Base-by-base conservation (phyloP, 805 yeast genomes). In the Kodamaea hsintzibuensis region DNA sequence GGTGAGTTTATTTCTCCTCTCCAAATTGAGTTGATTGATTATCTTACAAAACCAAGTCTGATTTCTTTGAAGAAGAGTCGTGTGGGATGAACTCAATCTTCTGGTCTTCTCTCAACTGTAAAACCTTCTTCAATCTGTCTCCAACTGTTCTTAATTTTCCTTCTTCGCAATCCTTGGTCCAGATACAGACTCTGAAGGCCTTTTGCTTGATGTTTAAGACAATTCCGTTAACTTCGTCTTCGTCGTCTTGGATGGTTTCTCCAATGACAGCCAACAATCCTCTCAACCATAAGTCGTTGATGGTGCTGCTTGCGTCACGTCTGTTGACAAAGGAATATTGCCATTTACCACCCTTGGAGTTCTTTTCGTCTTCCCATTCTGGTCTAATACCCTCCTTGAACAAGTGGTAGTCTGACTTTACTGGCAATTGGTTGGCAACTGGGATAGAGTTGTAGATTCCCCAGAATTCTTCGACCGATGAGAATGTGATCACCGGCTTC, bases 381-480 rank as follows among this genome's bases (percentile, higher is more conserved):
- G 99, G 99, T 73, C 90, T 88, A 66, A 95, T 85, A 55, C 91
- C 96, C 69, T 88, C 89, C 77, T 93, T 88, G 81, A 95, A 95
- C 67, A 93, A 83, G 71, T 95, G 96, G 77, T 93, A 93, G 75
- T 95, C 98, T 10, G 97, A 89, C 73, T 86, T 89, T 65, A 87
- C 68, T 63, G 98, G 98, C 69, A 95, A 81, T 69, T 91, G 97
- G 58, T 84, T 83, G 50, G 96, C 97, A 64, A 84, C 85, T 61
- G 98, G 98, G 63, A 95, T 86, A 43, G 96, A 88, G 74, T 95
- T 92, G 80, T 84, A 89, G 61, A 93, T 88, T 22, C 98, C 99
- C 99, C 99, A 95, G 78, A 95, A 95, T 73, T 93, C 98, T 78
- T 95, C 99, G 50, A 95, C 98, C n/a, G 97, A 85, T 52, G 85